phyloP scores from a whole-genome alignment of 371 early-diverging fungal species.

The Rhizopus stolonifer region DNA sequence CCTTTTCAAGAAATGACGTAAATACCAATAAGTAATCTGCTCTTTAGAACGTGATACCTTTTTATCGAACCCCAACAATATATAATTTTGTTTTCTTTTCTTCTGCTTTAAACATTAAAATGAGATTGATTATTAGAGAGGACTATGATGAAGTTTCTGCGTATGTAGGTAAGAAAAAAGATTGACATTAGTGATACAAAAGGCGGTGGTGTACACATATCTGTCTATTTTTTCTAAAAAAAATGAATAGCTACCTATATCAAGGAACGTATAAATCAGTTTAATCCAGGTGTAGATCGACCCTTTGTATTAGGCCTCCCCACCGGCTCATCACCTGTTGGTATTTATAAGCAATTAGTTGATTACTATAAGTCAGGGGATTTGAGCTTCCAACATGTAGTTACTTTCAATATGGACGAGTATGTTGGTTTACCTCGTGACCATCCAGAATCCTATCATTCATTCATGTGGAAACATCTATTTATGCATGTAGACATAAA shows the following conservation, averaged over 20 bases:
- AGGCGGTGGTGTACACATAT: no score
- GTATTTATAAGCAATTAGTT: constrained; percentile 62
- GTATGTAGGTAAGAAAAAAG: constrained; percentile 57
- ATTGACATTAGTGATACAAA: no score
- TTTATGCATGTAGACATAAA: constrained; percentile 81
- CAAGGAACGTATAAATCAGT: constrained; percentile 68
- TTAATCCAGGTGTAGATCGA: constrained; percentile 68
- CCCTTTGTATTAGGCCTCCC: constrained; percentile 86
- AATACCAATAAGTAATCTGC: not conserved
- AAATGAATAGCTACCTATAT: constrained; percentile 26
- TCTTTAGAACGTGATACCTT: not conserved
- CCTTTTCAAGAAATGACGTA: no score
- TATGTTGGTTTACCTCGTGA: constrained; percentile 64
- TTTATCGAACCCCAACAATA: no score
- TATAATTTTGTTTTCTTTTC: not conserved
- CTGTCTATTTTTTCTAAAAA: no score
- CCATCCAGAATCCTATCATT: constrained; percentile 85
- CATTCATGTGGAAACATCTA: constrained; percentile 84
- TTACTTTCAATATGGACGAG: constrained; percentile 68
- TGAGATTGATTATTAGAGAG: constrained; percentile 74
- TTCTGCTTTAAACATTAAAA: constrained; percentile 13
- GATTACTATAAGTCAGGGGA: constrained; percentile 49
- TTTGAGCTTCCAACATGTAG: constrained; percentile 60
- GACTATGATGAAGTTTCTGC: constrained; percentile 62
- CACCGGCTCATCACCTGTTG: constrained; percentile 78